phyloP scores from a whole-genome alignment of 2,329 filamentous ascomycete genomes.

The Epichloe typhina region DNA sequence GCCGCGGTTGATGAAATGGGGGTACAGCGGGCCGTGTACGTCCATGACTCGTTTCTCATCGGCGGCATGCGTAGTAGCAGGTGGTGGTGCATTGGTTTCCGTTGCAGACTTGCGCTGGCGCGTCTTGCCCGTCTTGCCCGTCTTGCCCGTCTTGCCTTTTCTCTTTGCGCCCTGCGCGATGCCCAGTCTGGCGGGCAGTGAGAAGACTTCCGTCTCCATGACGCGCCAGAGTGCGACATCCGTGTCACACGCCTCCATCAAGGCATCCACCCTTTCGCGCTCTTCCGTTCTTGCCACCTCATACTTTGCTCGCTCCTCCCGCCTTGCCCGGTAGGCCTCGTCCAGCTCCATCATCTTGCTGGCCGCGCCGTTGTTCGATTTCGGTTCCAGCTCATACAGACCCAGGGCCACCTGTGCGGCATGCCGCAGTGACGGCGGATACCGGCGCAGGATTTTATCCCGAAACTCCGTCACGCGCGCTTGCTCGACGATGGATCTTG shows the following conservation, averaged over 20 bases:
- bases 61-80: slow-evolving; percentile 1
- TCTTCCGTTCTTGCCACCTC: slow-evolving; percentile 31
- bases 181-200: slow-evolving; percentile 41
- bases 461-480: slow-evolving; percentile 19
- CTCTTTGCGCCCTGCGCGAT: slow-evolving; percentile 18
- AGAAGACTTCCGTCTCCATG: slow-evolving; percentile 54
- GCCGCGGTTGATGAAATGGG: slow-evolving; percentile 41
- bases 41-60: slow-evolving; percentile 31
- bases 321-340: slow-evolving; percentile 17
- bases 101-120: neutral
- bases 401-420: slow-evolving; percentile 27
- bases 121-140: too few relatives aligned
- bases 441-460: slow-evolving; percentile 23
- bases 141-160: slow-evolving; percentile 1
- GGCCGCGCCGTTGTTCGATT: slow-evolving; percentile 12
- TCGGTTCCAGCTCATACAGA: slow-evolving; percentile 22
- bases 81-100: neutral
- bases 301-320: slow-evolving; percentile 21
- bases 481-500: slow-evolving; percentile 21
- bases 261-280: slow-evolving; percentile 34
- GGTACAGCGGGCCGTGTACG: slow-evolving; percentile 51
- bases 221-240: slow-evolving; percentile 56
- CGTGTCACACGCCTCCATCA: slow-evolving; percentile 41
- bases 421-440: slow-evolving; percentile 25
- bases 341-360: slow-evolving; percentile 18